Conservation (phyloP, 805 yeast genomes). For the Candida cerambycidarum region DNA sequence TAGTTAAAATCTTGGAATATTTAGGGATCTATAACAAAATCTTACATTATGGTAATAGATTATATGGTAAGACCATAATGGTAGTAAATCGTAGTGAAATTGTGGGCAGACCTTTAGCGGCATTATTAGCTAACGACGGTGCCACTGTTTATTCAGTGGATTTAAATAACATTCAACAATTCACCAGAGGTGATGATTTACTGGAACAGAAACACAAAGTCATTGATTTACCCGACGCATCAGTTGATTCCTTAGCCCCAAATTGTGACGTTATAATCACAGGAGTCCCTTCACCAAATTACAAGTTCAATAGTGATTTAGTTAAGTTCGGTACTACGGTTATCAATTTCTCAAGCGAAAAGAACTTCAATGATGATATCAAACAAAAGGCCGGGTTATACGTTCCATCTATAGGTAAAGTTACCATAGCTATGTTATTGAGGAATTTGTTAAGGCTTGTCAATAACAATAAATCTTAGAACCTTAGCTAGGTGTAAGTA, state of each 20-base stretch:
- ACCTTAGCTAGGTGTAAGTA: not conserved
- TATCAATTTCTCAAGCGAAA: constrained; percentile 84
- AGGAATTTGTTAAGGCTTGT: constrained; percentile 83
- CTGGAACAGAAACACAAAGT: constrained; percentile 81
- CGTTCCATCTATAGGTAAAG: constrained; percentile 95
- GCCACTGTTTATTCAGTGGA: constrained; percentile 94
- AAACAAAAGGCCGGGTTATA: constrained; percentile 86
- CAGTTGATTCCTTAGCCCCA: constrained; percentile 64
- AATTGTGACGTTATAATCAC: constrained; percentile 91
- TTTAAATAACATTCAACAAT: constrained; percentile 80
- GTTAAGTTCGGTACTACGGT: constrained; percentile 87
- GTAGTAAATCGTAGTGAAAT: constrained; percentile 94
- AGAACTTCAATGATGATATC: constrained; percentile 81
- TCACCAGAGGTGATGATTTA: constrained; percentile 92
- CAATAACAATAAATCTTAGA: constrained; percentile 54
- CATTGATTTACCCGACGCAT: constrained; percentile 45
- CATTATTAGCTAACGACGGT: constrained; percentile 94
- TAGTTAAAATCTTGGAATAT: constrained; percentile 89
- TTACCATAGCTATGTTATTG: constrained; percentile 90
- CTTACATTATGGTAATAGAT: constrained; percentile 83
- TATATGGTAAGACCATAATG: constrained; percentile 89
- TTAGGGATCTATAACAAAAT: constrained; percentile 82
- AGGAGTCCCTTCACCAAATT: constrained; percentile 84
- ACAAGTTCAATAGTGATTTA: constrained; percentile 82
- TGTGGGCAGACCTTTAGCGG: constrained; percentile 97